Evolutionary conservation across 164 flowering plant species (phyloP).

Genomic region (Santalum album): DNA sequence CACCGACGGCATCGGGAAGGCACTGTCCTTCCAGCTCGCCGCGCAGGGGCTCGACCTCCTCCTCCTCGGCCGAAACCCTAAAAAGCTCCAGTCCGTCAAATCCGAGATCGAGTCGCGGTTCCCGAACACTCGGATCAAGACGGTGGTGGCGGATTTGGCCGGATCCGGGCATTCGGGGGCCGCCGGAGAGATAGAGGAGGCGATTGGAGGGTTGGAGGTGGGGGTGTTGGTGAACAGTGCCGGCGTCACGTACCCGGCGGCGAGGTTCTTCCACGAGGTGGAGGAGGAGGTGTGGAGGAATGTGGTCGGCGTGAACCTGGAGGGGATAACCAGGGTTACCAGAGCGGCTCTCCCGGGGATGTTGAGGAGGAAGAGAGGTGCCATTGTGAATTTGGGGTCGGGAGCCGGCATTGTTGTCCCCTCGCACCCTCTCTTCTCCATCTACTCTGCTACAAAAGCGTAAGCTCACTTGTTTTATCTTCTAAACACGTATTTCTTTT

Average conservation of each 20-base stretch:
- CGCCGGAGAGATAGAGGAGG: slow-evolving; percentile 18
- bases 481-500: neutral
- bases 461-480: slow-evolving; percentile 16
- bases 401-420: slow-evolving; percentile 40
- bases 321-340: slow-evolving; percentile 34
- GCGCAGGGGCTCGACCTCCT: slow-evolving; percentile 33
- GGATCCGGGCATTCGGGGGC: slow-evolving; percentile 19
- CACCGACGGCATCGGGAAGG: slow-evolving; percentile 57
- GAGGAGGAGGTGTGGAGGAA: slow-evolving; percentile 30
- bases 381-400: slow-evolving; percentile 48
- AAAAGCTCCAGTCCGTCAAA: neutral
- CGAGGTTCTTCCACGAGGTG: slow-evolving; percentile 50
- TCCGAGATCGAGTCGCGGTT: slow-evolving; percentile 11
- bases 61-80: slow-evolving; percentile 31
- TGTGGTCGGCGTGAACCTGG: slow-evolving; percentile 40
- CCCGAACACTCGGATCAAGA: slow-evolving; percentile 12
- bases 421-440: slow-evolving; percentile 42
- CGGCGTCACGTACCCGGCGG: slow-evolving; percentile 40
- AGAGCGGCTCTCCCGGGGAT: slow-evolving; percentile 30
- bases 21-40: slow-evolving; percentile 39
- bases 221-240: slow-evolving; percentile 55
- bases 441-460: slow-evolving; percentile 64
- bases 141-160: slow-evolving; percentile 14
- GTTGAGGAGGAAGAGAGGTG: slow-evolving; percentile 36
- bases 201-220: slow-evolving; percentile 31